Evolutionary conservation across 805 yeast species (phyloP).

Genomic region (Teunomyces panamensis): DNA sequence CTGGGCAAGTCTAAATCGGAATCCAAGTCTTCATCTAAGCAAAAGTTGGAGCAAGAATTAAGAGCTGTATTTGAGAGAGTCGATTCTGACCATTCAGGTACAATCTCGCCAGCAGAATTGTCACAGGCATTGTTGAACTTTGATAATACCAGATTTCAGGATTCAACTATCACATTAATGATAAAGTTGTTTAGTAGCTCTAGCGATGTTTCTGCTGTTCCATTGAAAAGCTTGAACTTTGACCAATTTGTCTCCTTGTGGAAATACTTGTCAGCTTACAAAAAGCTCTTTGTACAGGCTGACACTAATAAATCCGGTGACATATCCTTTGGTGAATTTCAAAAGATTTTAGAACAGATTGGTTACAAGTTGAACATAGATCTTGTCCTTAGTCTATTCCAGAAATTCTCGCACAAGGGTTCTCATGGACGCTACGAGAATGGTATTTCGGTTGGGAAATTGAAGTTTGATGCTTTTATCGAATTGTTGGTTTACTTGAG

Average conservation of each 20-base stretch:
- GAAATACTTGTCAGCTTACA: conserved; percentile 67
- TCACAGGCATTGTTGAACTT: conserved; percentile 58
- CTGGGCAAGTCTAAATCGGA: conserved; percentile 1
- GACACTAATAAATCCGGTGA: conserved; percentile 58
- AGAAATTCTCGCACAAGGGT: conserved; percentile 47
- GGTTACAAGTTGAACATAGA: conserved; percentile 61
- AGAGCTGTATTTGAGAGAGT: conserved; percentile 52
- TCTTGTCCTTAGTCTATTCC: conserved; percentile 56
- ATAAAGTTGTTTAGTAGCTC: conserved; percentile 54
- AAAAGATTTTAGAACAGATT: conserved; percentile 57
- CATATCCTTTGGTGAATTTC: conserved; percentile 65
- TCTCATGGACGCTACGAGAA: conserved; percentile 18
- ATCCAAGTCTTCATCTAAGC: conserved; percentile 28
- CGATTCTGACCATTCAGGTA: conserved; percentile 54
- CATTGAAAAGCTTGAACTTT: conserved; percentile 34
- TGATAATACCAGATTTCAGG: conserved; percentile 60
- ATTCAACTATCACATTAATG: conserved; percentile 60
- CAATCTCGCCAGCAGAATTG: conserved; percentile 55
- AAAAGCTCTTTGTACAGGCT: conserved; percentile 58
- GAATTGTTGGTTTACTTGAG: conserved; percentile 76
- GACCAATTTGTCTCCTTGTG: conserved; percentile 66
- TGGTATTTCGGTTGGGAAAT: conserved; percentile 32
- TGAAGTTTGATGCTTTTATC: conserved; percentile 79
- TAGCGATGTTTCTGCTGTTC: conserved; percentile 17
- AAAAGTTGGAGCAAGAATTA: conserved; percentile 45